Evolutionary conservation across 495 filamentous ascomycete species (phyloP), one percentile per base, ranked within the genome.

Genomic region (Neurospora africana): DNA sequence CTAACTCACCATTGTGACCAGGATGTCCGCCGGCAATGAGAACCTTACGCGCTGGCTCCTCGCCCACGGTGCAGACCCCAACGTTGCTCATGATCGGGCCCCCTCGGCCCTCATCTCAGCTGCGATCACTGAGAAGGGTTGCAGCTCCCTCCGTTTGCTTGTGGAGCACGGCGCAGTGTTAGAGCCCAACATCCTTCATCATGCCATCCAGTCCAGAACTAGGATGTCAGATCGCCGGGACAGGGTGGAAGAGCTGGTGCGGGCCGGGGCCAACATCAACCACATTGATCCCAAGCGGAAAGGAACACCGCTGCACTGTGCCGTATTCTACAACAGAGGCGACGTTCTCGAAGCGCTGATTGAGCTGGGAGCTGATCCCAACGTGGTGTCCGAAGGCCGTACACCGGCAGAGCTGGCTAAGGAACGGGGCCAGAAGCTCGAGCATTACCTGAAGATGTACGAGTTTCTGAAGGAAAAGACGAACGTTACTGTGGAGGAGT

Each of bases 41-140:
- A 23, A 23, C 8, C 19, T 47, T 0, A 47, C 0, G 43, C 43
- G 43, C n/a, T 47, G 43, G 43, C n/a, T 47, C 43, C 43, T 47
- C n/a, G 43, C 43, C 0, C 43, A 47, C 0, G 43, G 43, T 13
- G 43, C 43, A 0, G 43, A 47, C 43, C 43, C 43, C 43, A 47
- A 47, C 4, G n/a, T 47, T 47, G 9, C 43, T 47, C n/a, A 47
- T 23, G 43, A 47, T 0, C 43, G n/a, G n/a, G 43, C 43, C 43
- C 43, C 43, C 43, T 47, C 43, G 0, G 0, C 43, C n/a, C 43
- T 47, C n/a, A 2, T 47, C 43, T 5, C 43, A 21, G 43, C 43
- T 47, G 43, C 0, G 43, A 9, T 47, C 4, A 11, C 19, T 0
- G 0, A 23, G 43, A 1, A 23, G 9, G 43, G 43, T 0, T 0